A percentile compares a stretch with the other conserved stretches of the same genome.
Evolutionary conservation across 1,139 yeast species (phyloP).

Genomic region (Lipomyces yarrowii): DNA sequence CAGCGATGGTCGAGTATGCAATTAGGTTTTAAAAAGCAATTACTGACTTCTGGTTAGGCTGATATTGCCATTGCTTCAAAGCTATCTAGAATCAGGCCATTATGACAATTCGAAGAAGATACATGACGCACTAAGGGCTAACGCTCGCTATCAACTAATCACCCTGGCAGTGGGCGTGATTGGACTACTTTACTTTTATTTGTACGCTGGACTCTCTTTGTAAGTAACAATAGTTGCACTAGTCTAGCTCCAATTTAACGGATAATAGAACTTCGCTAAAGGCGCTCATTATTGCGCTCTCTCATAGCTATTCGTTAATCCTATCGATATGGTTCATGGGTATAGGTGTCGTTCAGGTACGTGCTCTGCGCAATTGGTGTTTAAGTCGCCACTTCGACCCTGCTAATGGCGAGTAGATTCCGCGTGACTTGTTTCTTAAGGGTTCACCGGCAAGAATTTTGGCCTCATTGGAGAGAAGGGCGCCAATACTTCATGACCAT

Average conservation of each 20-base stretch:
- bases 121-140: constrained; percentile 59
- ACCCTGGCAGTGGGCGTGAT: constrained; percentile 56
- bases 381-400: neutral
- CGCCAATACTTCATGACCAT: constrained; percentile 62
- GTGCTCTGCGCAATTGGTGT: neutral
- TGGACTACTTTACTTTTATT: constrained; percentile 62
- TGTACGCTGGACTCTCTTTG: constrained; percentile 63
- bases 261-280: constrained; percentile 50
- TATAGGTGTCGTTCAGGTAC: constrained; percentile 65
- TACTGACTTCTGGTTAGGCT: constrained; percentile 38
- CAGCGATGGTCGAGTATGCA: too few species aligned
- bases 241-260: neutral
- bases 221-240: constrained; percentile 21
- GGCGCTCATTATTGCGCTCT: constrained; percentile 69
- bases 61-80: constrained; percentile 69
- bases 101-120: constrained; percentile 52
- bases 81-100: constrained; percentile 72
- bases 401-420: constrained; percentile 43
- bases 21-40: neutral
- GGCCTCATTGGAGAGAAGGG: constrained; percentile 54
- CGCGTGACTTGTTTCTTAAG: constrained; percentile 59
- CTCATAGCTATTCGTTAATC: constrained; percentile 77
- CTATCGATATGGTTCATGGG: constrained; percentile 85
- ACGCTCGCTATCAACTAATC: constrained; percentile 62
- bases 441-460: constrained; percentile 49